Base-by-base conservation (phyloP, 192 early-diverging fungal genomes). In the Geranomyces michiganensis region DNA sequence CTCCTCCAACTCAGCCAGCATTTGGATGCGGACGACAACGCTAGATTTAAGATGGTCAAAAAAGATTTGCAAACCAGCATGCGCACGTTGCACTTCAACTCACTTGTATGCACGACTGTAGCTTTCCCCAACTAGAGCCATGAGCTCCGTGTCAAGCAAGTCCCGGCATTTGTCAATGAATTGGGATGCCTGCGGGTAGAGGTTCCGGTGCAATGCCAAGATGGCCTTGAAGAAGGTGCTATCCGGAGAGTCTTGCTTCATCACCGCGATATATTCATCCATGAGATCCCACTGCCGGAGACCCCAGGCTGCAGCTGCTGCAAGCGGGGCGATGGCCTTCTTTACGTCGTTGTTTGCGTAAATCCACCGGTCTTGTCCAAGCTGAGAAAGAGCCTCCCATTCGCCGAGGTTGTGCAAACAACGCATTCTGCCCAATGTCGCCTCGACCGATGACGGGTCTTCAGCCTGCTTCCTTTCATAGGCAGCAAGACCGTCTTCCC, bases 1-100 rank as follows among this genome's bases (percentile, higher is more conserved):
- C 77, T 99, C 97, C 75, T 99, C 97, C 59, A 99, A 76, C 76
- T 99, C 97, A 0, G 94, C 92, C 69, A 99, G 89, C 96, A 99
- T 92, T 79, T 99, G 97, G 51, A 95, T 92, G 46, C 93, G 90
- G 15, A 99, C 94, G 7, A 98, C 88, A 36, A 89, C 82, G 55
- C 84, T 86, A 21, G 4, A 53, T 53, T 53, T 53, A 17, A 26
- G 3, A 41, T 41, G 19, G 15, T 53, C 17, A 53, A 17, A 9
- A 6, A 3, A 4, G 17, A 53, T 17, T 53, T 47, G 46, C 51
- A 26, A 53, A 53, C 51, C 3, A 53, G 51, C 51, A 17, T 47
- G 51, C 4, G 41, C 5, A 7, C 14, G 21, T 27, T 10, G 36
- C 36, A 41, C 36, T 3, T 41, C 43, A 24, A 75, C 79, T 56